Percentiles rank a stretch among this genome's conserved stretches.
phyloP scores from a whole-genome alignment of 176 grass and related monocot species.

The Aegilops umbellulata region DNA sequence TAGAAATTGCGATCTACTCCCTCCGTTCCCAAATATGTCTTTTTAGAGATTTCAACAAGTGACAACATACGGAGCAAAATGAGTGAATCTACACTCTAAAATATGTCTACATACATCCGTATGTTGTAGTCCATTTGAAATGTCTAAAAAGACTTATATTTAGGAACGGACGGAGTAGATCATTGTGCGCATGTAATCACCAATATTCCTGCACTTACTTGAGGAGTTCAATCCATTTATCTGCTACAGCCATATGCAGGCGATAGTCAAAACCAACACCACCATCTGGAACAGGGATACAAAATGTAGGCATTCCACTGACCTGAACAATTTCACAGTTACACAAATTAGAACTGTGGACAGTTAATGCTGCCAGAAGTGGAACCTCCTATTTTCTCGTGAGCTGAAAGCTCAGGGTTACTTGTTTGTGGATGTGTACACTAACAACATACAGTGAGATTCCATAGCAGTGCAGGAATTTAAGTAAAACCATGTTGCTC shows the following conservation, averaged over 20 bases:
- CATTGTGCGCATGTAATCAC: conserved; percentile 4
- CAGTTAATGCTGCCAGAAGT: neutral
- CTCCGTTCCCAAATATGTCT: no score
- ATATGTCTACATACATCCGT: no score
- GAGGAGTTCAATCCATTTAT: conserved; percentile 98
- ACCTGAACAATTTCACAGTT: conserved; percentile 51
- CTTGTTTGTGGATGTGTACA: conserved; percentile 8
- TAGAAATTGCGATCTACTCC: neutral
- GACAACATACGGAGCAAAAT: no score
- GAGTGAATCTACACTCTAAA: no score
- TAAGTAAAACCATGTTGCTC: conserved; percentile 9
- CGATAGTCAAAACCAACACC: conserved; percentile 96
- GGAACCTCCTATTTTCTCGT: conserved; percentile 1
- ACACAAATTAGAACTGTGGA: conserved; percentile 1
- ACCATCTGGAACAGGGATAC: conserved; percentile 85
- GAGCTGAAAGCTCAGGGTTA: neutral
- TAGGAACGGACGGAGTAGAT: no score
- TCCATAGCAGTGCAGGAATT: conserved; percentile 9
- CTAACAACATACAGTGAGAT: neutral
- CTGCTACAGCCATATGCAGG: conserved; percentile 86
- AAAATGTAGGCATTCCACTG: conserved; percentile 94
- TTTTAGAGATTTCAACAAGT: no score
- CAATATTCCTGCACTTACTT: conserved; percentile 56
- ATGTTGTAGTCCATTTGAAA: no score
- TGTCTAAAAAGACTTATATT: no score